Base-by-base conservation (phyloP, 768 basidiomycete species). In the Paxillus involutus region DNA sequence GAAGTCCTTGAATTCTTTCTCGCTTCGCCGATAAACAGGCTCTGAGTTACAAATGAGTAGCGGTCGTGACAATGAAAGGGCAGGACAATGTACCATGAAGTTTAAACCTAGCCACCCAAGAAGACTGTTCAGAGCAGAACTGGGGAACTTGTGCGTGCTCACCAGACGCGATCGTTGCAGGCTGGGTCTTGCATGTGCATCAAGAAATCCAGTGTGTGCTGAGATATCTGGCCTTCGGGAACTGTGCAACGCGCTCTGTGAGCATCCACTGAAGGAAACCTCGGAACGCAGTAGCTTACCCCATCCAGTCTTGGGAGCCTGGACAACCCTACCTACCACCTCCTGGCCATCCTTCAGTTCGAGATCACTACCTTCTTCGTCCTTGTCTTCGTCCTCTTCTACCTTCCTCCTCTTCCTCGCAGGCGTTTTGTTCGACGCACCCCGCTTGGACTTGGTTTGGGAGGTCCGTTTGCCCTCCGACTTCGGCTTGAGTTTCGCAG, bases 1-100 rank as follows among this genome's bases (percentile, higher is more conserved):
- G 62, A 96, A 98, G 36, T 78, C 81, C 64, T 88, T 89, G 88
- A 91, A 98, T 70, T 98, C 92, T 60, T 85, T 82, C 68, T 96
- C 94, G 1, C 91, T 91, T 19, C 79, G 80, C 19, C 62, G 68
- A 48, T 71, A 55, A 11, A 58, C 60, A 47, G 52, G 65, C 32
- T 71, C 70, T 71, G 51, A 35, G 11, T 43, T 17, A 8, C 8
- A 44, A 41, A 26, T 49, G 40, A 52, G 17, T 12, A 24, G 40
- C 16, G 14, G 42, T 30, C 1, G 10, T 37, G 4, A 24, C 13
- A 16, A 11, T 8, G 29, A 33, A 10, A 13, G 24, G 29, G 10
- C 3, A 26, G 17, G 13, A 16, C 47, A 47, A 59, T 58, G 49
- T 59, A 88, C 89, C 88, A 61, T 92, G 83, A 17, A 89, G 74